These are phyloP conservation scores for Clarireedia monteithiana DNA, from an alignment of 2,329 filamentous ascomycete genomes.

Conservation along the genomic window DNA sequence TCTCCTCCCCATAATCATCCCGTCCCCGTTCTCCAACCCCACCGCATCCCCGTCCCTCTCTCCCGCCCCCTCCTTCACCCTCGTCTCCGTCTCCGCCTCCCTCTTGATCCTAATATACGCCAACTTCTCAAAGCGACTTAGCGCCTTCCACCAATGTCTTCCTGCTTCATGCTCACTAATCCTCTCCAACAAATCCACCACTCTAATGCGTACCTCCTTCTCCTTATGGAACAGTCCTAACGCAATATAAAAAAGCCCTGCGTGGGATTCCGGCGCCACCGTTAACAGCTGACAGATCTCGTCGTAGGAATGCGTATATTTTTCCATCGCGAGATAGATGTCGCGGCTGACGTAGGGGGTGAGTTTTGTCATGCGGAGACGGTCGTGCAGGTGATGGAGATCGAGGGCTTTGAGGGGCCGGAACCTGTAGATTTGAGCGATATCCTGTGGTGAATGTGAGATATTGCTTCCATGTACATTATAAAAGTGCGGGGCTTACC, in stretches of 20 bases:
- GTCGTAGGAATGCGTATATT: slow-evolving; percentile 70
- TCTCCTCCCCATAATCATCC: slow-evolving; percentile 36
- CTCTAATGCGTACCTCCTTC: slow-evolving; percentile 66
- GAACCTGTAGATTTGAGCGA: slow-evolving; percentile 55
- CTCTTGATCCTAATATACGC: slow-evolving; percentile 74
- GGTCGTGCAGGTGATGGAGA: slow-evolving; percentile 86
- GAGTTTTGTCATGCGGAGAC: slow-evolving; percentile 74
- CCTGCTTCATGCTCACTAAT: slow-evolving; percentile 84
- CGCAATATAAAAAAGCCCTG: slow-evolving; percentile 83
- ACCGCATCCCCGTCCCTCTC: not conserved
- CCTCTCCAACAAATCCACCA: slow-evolving; percentile 72
- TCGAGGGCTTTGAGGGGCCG: slow-evolving; percentile 74
- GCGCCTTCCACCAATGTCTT: slow-evolving; percentile 80
- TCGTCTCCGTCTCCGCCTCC: slow-evolving; percentile 49
- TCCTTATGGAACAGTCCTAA: slow-evolving; percentile 90
- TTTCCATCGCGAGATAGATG: slow-evolving; percentile 75
- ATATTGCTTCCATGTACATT: slow-evolving; percentile 20
- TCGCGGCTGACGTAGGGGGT: slow-evolving; percentile 68
- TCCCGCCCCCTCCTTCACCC: slow-evolving; percentile 19
- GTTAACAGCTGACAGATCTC: slow-evolving; percentile 79
- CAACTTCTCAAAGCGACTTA: slow-evolving; percentile 83
- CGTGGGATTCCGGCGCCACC: slow-evolving; percentile 77
- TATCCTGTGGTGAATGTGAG: slow-evolving; percentile 42
- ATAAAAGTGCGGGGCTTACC: slow-evolving; percentile 35
- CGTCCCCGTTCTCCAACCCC: slow-evolving; percentile 14